A percentile compares a stretch with the other conserved stretches of the same genome.
Conservation (phyloP, 2,329 filamentous ascomycete species). For the Aspergillus sp. region DNA sequence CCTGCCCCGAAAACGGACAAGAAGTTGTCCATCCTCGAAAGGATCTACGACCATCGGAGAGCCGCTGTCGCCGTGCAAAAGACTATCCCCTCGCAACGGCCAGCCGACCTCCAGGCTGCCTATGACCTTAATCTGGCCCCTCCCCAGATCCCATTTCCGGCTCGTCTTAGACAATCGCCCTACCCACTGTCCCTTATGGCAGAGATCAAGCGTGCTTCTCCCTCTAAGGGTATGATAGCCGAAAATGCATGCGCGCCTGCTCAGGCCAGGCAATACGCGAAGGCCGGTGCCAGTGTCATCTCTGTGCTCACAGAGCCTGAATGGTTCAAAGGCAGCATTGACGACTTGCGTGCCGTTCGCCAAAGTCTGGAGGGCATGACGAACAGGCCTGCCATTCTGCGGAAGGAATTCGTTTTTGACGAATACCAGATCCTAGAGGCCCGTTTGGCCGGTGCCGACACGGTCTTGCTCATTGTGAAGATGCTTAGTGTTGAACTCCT, state of each 20-base stretch:
- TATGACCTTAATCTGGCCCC: conserved; percentile 84
- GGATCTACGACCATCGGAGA: conserved; percentile 82
- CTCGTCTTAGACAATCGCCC: conserved; percentile 75
- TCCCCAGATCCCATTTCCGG: conserved; percentile 76
- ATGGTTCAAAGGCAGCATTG: conserved; percentile 98
- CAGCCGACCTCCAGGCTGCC: conserved; percentile 78
- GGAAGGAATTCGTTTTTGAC: conserved; percentile 97
- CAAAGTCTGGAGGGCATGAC: conserved; percentile 88
- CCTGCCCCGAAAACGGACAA: conserved; percentile 47
- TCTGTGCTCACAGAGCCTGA: conserved; percentile 98
- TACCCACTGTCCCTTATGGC: conserved; percentile 94
- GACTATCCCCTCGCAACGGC: conserved; percentile 78
- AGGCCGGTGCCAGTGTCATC: conserved; percentile 93
- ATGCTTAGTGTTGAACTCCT: conserved; percentile 82
- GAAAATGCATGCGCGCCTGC: conserved; percentile 82
- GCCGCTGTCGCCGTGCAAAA: conserved; percentile 78
- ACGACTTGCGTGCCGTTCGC: conserved; percentile 83
- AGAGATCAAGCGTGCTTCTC: conserved; percentile 94
- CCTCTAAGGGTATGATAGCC: conserved; percentile 93
- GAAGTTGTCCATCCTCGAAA: conserved; percentile 83
- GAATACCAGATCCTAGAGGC: conserved; percentile 98
- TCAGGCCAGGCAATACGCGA: conserved; percentile 87
- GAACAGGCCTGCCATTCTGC: conserved; percentile 84
- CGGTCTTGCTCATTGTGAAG: conserved; percentile 93
- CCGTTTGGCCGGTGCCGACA: conserved; percentile 88